Conservation (phyloP, 1,139 yeast species). For the Saccharomycopsis crataegensis region DNA sequence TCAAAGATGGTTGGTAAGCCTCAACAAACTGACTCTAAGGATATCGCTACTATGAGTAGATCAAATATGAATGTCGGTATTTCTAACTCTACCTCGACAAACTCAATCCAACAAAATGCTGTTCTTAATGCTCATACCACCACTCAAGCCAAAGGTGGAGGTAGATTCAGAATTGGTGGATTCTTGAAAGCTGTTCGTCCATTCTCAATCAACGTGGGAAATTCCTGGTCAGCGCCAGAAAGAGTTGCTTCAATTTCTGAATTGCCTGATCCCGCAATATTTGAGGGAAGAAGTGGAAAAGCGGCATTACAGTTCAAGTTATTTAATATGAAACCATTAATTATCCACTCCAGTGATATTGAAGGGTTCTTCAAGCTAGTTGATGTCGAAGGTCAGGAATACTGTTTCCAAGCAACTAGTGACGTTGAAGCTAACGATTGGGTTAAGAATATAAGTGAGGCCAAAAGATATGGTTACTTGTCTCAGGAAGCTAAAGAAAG, state of each 20-base stretch:
- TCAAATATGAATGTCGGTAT: neutral
- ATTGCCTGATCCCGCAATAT: slow-evolving; percentile 40
- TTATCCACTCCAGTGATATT: slow-evolving; percentile 27
- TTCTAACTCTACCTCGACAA: neutral
- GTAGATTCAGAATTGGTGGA: slow-evolving; percentile 34
- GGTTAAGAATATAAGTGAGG: slow-evolving; percentile 42
- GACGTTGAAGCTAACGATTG: slow-evolving; percentile 70
- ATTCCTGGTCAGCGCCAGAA: slow-evolving; percentile 38
- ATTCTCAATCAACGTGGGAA: slow-evolving; percentile 36
- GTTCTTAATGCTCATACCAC: neutral
- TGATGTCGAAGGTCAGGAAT: slow-evolving; percentile 47
- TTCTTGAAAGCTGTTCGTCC: slow-evolving; percentile 38
- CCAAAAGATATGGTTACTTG: slow-evolving; percentile 37
- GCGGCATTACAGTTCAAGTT: slow-evolving; percentile 53
- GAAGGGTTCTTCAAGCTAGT: slow-evolving; percentile 53
- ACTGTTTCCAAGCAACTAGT: slow-evolving; percentile 59
- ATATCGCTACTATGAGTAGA: neutral
- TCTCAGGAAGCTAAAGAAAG: slow-evolving; percentile 33
- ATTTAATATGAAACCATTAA: slow-evolving; percentile 29
- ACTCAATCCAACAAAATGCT: neutral
- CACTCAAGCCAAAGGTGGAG: slow-evolving; percentile 23
- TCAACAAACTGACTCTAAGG: neutral
- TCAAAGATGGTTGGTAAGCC: neutral
- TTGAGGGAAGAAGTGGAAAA: slow-evolving; percentile 35
- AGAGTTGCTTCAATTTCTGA: slow-evolving; percentile 45